Evolutionary conservation across 306 rosid genomes (phyloP).

Genomic region (Rosa chinensis): DNA sequence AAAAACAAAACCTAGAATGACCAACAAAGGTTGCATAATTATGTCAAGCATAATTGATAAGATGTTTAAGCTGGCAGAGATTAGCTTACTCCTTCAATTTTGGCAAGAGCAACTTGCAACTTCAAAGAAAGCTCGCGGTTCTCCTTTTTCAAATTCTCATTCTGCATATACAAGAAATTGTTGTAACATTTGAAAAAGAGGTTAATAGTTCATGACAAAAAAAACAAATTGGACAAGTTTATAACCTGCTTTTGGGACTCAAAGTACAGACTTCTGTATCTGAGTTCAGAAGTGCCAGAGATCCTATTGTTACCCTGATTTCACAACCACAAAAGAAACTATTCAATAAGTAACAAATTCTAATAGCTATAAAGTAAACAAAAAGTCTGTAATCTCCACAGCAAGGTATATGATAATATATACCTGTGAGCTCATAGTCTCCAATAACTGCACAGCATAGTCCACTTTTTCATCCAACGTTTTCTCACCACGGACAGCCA

Average conservation of each 20-base stretch:
- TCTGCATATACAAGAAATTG: conserved; percentile 36
- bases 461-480: conserved; percentile 48
- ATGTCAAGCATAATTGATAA: not conserved
- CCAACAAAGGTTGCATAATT: not conserved
- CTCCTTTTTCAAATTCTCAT: conserved; percentile 48
- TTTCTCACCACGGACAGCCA: conserved; percentile 19
- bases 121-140: conserved; percentile 45
- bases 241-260: conserved; percentile 61
- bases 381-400: not conserved
- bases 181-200: not conserved
- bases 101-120: conserved; percentile 52
- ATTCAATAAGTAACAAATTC: not conserved
- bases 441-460: conserved; percentile 33
- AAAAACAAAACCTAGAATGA: not conserved
- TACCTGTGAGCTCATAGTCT: conserved; percentile 52
- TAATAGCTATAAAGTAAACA: conserved; percentile 4
- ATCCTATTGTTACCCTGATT: conserved; percentile 38
- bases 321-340: conserved; percentile 11
- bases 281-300: conserved; percentile 19
- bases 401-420: not conserved
- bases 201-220: not conserved
- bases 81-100: conserved; percentile 64
- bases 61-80: conserved; percentile 1
- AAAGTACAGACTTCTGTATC: conserved; percentile 46
- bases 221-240: not conserved